phyloP scores from a whole-genome alignment of 2,329 filamentous ascomycete genomes.

The Xylaria sp. region DNA sequence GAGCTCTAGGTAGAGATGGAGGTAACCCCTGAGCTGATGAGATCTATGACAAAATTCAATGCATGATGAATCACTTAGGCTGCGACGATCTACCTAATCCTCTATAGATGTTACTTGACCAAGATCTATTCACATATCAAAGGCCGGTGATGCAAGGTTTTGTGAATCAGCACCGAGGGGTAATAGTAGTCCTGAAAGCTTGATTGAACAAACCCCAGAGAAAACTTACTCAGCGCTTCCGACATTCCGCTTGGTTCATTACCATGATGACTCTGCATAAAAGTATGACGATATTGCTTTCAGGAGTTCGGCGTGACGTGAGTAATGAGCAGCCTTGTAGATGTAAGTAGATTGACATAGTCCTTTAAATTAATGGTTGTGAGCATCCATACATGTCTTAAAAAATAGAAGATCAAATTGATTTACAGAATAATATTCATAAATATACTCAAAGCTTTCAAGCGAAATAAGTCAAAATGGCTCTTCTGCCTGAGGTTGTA shows the following conservation, averaged over 20 bases:
- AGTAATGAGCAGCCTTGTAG: background rate
- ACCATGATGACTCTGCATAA: background rate
- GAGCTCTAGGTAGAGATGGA: background rate
- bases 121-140: background rate
- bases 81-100: background rate
- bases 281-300: background rate
- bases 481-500: constrained; percentile 48
- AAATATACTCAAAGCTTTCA: too few species aligned
- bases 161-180: background rate
- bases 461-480: constrained; percentile 10
- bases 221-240: constrained; percentile 1
- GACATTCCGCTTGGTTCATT: background rate
- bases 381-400: background rate
- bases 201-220: background rate
- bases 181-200: background rate
- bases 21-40: background rate
- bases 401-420: background rate
- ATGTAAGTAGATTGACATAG: background rate
- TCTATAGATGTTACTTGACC: background rate
- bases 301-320: background rate
- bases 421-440: background rate
- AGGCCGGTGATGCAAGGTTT: background rate
- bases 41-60: background rate
- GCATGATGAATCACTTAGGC: background rate
- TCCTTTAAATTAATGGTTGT: constrained; percentile 17